Base-by-base conservation (phyloP, 1,139 yeast species). In the Yamadazyma jaroonii region DNA sequence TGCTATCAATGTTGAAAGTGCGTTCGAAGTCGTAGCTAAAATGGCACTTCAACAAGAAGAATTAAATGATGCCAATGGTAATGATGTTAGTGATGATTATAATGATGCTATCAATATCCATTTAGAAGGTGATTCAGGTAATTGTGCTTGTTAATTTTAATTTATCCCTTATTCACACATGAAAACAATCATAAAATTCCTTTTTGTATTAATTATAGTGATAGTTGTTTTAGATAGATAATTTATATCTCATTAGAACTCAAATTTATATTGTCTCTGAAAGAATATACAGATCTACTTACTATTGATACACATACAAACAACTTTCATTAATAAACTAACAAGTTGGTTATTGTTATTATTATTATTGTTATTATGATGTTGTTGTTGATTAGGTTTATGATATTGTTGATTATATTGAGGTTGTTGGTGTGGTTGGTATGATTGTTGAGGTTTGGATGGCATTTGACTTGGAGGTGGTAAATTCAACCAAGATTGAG, bases 91-190 rank as follows among this genome's bases (percentile, higher is more conserved):
- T 44, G 75, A 70, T 45, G 97, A 92, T 61, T 90, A 88, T 60
- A 86, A 94, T 37, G 97, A 92, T 62, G 97, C 97, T 31, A 90
- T 92, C 47, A 90, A 90, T 61, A 90, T 92, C 54, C 94, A 88
- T 57, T 76, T 90, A 55, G 97, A 90, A 54, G 83, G 82, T 38
- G 96, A 88, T 42, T 67, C 77, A 40, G 71, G 79, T 42, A 77
- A 83, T 9, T 90, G 97, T 71, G 83, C 82, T 12, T 89, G 97
- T 63, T 88, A 54, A 44, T 4, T 17, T 4, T 4, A 17, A 8
- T 23, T 23, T 23, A 23, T 23, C 25, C 10, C 25, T 23, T n/a
- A n/a, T n/a, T n/a, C n/a, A 17, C 20, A 17, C 20, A 17, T 17
- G 20, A 17, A 17, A 17, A 17, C 20, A 17, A 17, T 17, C 20